A percentile compares a stretch with the other conserved stretches of the same genome.
These are phyloP conservation scores for Coniferiporia weirii DNA, from an alignment of 1,284 basidiomycete species.

Conservation along the genomic window DNA sequence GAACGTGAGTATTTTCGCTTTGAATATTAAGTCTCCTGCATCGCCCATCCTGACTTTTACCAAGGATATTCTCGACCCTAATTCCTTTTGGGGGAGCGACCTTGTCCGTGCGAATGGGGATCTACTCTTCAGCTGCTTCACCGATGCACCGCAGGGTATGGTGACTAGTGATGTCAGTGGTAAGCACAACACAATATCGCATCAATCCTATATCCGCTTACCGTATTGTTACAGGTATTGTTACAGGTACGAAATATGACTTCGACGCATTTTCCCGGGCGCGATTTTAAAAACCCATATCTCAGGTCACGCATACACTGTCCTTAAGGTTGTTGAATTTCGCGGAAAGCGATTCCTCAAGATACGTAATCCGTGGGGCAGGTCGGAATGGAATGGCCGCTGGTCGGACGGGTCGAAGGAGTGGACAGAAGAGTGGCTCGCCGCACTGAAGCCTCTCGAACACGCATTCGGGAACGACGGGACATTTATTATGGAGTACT, in stretches of 20 bases:
- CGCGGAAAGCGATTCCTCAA: slow-evolving; percentile 46
- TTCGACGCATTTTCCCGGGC: not conserved
- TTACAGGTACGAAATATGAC: slow-evolving; percentile 1
- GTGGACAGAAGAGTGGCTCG: slow-evolving; percentile 45
- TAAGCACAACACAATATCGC: not conserved
- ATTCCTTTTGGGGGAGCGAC: slow-evolving; percentile 25
- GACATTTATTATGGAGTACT: slow-evolving; percentile 53
- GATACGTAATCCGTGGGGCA: slow-evolving; percentile 51
- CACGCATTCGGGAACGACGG: slow-evolving; percentile 47
- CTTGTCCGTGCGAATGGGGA: slow-evolving; percentile 35
- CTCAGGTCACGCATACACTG: slow-evolving; percentile 43
- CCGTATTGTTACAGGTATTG: slow-evolving; percentile 29
- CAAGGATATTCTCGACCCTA: slow-evolving; percentile 26
- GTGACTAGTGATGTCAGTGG: not conserved
- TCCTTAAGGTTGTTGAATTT: slow-evolving; percentile 43
- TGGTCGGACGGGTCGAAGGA: slow-evolving; percentile 52
- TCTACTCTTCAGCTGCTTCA: slow-evolving; percentile 41
- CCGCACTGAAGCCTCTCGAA: slow-evolving; percentile 33
- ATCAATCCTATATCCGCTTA: slow-evolving; percentile 30
- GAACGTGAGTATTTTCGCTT: slow-evolving; percentile 29
- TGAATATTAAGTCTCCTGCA: not conserved
- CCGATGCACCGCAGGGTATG: slow-evolving; percentile 19
- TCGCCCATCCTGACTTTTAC: slow-evolving; percentile 18
- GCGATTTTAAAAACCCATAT: not conserved
- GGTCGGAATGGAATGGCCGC: slow-evolving; percentile 44